phyloP scores from a whole-genome alignment of 768 basidiomycete genomes.

The Epithele typhae region DNA sequence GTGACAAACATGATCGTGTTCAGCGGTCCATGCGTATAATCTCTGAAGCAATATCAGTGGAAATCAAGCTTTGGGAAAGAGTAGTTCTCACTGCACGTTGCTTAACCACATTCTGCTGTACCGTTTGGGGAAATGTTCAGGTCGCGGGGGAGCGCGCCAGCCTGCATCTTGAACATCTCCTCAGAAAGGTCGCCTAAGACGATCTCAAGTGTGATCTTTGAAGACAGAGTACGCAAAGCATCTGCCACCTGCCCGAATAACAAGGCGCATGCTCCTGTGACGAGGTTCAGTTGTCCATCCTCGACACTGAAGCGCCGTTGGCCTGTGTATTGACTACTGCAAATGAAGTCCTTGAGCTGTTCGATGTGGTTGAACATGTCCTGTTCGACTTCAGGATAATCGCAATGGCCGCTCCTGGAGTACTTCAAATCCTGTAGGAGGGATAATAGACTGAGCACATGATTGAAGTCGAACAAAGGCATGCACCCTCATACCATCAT shows the following conservation, averaged over 20 bases:
- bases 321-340: too few relatives aligned
- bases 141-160: conserved; percentile 18
- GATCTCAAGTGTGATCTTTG: conserved; percentile 23
- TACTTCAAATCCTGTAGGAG: too few relatives aligned
- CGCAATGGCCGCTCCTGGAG: too few relatives aligned
- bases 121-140: conserved; percentile 25
- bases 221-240: conserved; percentile 6
- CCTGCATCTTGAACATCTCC: conserved; percentile 27
- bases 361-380: too few relatives aligned
- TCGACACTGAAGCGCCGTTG: too few relatives aligned
- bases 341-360: too few relatives aligned
- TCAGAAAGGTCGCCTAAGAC: conserved; percentile 26
- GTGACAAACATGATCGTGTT: conserved; percentile 25
- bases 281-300: too few relatives aligned
- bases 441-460: too few relatives aligned
- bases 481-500: conserved; percentile 10
- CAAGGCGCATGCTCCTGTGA: background rate
- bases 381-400: too few relatives aligned
- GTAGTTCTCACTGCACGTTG: conserved; percentile 28
- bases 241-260: conserved; percentile 28
- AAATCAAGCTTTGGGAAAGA: background rate
- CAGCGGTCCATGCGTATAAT: conserved; percentile 30
- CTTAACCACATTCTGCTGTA: conserved; percentile 33
- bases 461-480: too few relatives aligned
- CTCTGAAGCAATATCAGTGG: conserved; percentile 15